Percentiles rank a stretch among this genome's conserved stretches.
Conservation (phyloP, 345 rosid species). For the Cardiospermum halicacabum region DNA sequence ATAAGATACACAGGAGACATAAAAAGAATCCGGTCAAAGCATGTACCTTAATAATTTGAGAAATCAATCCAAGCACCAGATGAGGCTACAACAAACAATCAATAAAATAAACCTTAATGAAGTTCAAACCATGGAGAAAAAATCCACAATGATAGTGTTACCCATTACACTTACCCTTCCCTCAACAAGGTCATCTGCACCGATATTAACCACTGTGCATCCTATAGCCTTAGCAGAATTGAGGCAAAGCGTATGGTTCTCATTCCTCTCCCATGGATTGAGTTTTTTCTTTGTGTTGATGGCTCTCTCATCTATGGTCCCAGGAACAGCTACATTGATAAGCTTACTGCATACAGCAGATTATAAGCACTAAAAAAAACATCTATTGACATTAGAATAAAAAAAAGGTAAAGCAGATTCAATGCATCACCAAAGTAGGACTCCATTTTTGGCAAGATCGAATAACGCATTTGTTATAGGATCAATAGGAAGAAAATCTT, state of each 20-base stretch:
- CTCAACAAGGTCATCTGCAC: slow-evolving; percentile 88
- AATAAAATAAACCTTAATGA: slow-evolving; percentile 11
- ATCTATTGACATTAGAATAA: neutral
- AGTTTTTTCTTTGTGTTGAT: slow-evolving; percentile 75
- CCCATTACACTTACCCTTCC: slow-evolving; percentile 64
- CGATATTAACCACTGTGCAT: slow-evolving; percentile 96
- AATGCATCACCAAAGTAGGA: slow-evolving; percentile 72
- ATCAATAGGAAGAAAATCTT: slow-evolving; percentile 73
- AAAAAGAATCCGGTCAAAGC: slow-evolving; percentile 5
- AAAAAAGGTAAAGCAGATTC: neutral
- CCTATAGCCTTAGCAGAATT: slow-evolving; percentile 99
- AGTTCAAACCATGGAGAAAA: slow-evolving; percentile 13
- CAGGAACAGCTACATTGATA: slow-evolving; percentile 95
- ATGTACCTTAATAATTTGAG: slow-evolving; percentile 91
- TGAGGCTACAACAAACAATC: slow-evolving; percentile 57
- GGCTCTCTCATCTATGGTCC: slow-evolving; percentile 97
- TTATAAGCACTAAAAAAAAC: slow-evolving; percentile 17
- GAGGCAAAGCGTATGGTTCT: slow-evolving; percentile 93
- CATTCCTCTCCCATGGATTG: slow-evolving; percentile 99
- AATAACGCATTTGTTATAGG: slow-evolving; percentile 72
- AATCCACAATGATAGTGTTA: neutral
- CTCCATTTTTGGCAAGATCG: slow-evolving; percentile 87
- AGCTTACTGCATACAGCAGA: slow-evolving; percentile 69
- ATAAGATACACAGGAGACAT: neutral
- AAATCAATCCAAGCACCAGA: slow-evolving; percentile 91